Percentiles rank a stretch among this genome's conserved stretches.
Conservation (phyloP, 1,284 basidiomycete species). For the Apiotrichum sp. region DNA sequence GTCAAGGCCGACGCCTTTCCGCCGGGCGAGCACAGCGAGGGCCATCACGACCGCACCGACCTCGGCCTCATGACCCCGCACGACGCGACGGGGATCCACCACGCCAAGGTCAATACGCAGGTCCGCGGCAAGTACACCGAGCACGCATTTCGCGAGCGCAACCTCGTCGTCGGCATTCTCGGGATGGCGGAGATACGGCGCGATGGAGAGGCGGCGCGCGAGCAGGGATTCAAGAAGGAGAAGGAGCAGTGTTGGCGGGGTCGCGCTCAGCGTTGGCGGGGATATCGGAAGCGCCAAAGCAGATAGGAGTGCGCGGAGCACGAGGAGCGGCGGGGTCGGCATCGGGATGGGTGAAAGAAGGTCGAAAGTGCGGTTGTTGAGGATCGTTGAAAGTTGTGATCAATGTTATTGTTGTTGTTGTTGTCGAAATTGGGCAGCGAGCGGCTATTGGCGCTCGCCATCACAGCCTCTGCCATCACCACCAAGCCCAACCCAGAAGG, state of each 20-base stretch:
- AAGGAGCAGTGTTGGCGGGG: constrained; percentile 28
- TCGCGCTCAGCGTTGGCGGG: constrained; percentile 16
- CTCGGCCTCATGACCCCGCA: constrained; percentile 18
- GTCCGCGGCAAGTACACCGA: constrained; percentile 29
- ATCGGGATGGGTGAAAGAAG: constrained; percentile 7
- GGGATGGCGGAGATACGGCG: constrained; percentile 13
- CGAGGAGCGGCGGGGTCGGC: constrained; percentile 24
- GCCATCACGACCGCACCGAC: constrained; percentile 28
- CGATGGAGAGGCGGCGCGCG: constrained; percentile 14
- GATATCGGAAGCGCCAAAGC: constrained; percentile 20
- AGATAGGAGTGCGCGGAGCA: constrained; percentile 24
- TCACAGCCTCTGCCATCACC: no score
- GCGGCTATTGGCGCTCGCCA: no score
- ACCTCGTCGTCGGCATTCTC: constrained; percentile 17
- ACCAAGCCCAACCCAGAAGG: no score
- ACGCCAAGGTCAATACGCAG: constrained; percentile 24
- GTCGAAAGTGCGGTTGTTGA: no score
- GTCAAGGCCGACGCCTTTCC: constrained; percentile 15
- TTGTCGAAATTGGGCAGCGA: neutral
- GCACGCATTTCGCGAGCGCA: constrained; percentile 23
- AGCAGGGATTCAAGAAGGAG: constrained; percentile 24
- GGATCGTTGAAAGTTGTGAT: no score
- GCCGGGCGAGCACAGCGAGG: constrained; percentile 25
- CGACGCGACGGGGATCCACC: constrained; percentile 21
- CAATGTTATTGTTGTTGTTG: neutral